phyloP scores from a whole-genome alignment of 2,329 filamentous ascomycete genomes.

The Arthrobotrys megalospora region DNA sequence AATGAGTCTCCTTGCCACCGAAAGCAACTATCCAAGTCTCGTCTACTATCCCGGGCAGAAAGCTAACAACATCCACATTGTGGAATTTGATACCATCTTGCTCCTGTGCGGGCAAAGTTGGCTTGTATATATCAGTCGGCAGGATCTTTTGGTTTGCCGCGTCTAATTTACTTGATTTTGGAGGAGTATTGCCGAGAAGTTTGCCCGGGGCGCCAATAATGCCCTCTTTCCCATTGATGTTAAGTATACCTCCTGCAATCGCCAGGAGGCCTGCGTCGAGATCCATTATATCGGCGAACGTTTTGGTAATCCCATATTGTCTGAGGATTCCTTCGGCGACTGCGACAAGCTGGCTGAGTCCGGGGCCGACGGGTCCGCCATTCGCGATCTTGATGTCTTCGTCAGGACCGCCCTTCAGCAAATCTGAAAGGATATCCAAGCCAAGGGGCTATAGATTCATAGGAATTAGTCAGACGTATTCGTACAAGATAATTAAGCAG shows the following conservation, averaged over 20 bases:
- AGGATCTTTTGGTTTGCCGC: slow-evolving; percentile 38
- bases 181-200: neutral
- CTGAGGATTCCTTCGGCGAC: slow-evolving; percentile 21
- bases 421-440: slow-evolving; percentile 4
- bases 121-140: slow-evolving; percentile 40
- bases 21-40: slow-evolving; percentile 38
- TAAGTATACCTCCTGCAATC: slow-evolving; percentile 10
- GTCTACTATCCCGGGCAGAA: slow-evolving; percentile 34
- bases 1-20: slow-evolving; percentile 41
- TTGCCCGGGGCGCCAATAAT: slow-evolving; percentile 23
- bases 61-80: slow-evolving; percentile 29
- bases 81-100: slow-evolving; percentile 43
- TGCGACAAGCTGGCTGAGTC: slow-evolving; percentile 25
- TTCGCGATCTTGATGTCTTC: slow-evolving; percentile 33
- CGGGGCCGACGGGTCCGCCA: slow-evolving; percentile 23
- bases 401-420: neutral
- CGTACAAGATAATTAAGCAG: too few relatives aligned
- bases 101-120: slow-evolving; percentile 18
- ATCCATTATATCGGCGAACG: slow-evolving; percentile 26
- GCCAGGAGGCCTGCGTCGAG: slow-evolving; percentile 18
- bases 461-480: too few relatives aligned
- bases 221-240: slow-evolving; percentile 28
- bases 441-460: slow-evolving; percentile 22
- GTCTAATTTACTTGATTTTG: slow-evolving; percentile 16
- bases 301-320: slow-evolving; percentile 35